Evolutionary conservation across 1,139 yeast species (phyloP).

Genomic region (Protomyces arabidopsidicola): DNA sequence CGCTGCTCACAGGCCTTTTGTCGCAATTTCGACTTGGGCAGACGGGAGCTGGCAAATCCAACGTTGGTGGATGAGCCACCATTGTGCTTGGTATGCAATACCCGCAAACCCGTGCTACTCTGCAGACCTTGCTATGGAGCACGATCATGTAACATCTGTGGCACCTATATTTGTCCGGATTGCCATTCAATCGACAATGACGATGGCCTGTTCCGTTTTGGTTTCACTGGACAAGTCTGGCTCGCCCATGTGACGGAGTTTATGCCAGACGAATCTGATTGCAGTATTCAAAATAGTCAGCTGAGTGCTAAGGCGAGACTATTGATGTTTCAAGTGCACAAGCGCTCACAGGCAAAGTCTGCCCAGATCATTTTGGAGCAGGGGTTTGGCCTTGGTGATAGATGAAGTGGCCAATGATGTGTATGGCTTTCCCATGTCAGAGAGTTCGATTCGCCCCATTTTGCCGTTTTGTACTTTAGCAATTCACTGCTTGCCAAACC

Average conservation of each 20-base stretch:
- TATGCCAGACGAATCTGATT: neutral
- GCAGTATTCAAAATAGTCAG: neutral
- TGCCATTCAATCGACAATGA: constrained; percentile 12
- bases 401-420: too few relatives aligned
- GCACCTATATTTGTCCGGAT: constrained; percentile 14
- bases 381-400: too few relatives aligned
- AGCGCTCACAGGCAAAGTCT: neutral
- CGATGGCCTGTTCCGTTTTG: neutral
- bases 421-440: too few relatives aligned
- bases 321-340: constrained; percentile 9
- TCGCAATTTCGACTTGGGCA: constrained; percentile 6
- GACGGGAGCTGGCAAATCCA: constrained; percentile 10
- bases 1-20: constrained; percentile 12
- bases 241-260: neutral
- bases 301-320: neutral
- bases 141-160: constrained; percentile 9
- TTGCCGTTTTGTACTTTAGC: too few relatives aligned
- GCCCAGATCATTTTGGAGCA: neutral
- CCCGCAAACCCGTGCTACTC: neutral
- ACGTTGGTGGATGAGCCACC: neutral
- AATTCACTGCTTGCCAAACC: too few relatives aligned
- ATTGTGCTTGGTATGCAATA: constrained; percentile 3
- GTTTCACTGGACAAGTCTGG: constrained; percentile 5
- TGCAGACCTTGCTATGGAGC: constrained; percentile 8
- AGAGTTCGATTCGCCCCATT: too few relatives aligned